Evolutionary conservation across 352 stramenopile genomes (phyloP).

Genomic region (Halophytophthora batemanensis): DNA sequence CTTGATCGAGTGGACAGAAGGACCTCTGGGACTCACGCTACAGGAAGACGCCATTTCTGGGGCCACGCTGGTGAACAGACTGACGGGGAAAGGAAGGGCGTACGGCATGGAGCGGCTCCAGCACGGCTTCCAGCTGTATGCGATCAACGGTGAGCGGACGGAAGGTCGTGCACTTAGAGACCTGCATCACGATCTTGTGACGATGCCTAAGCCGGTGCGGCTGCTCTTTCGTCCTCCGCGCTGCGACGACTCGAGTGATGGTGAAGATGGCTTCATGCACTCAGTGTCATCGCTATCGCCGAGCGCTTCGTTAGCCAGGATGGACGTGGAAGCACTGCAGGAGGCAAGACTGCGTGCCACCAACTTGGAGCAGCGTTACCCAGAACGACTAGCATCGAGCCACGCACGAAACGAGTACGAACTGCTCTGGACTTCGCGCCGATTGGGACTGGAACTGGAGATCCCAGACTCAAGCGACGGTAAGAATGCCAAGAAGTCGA

Average conservation of each 20-base stretch:
- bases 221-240: constrained; percentile 43
- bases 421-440: constrained; percentile 19
- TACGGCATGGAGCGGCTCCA: constrained; percentile 36
- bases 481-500: not conserved
- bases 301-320: not conserved
- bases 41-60: constrained; percentile 48
- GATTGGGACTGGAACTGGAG: constrained; percentile 29
- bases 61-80: constrained; percentile 50
- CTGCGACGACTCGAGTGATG: constrained; percentile 6
- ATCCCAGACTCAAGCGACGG: constrained; percentile 7
- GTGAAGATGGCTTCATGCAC: constrained; percentile 13
- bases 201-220: constrained; percentile 39
- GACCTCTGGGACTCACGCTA: constrained; percentile 50
- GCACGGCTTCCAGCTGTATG: constrained; percentile 42
- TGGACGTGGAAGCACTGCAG: constrained; percentile 11
- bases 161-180: constrained; percentile 25
- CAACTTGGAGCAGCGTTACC: not conserved
- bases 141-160: constrained; percentile 46
- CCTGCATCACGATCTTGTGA: constrained; percentile 31
- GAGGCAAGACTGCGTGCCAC: constrained; percentile 6
- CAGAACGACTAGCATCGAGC: constrained; percentile 3
- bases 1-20: constrained; percentile 48
- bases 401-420: constrained; percentile 26
- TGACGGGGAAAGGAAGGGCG: constrained; percentile 61
- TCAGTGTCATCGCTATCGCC: constrained; percentile 2